Percentiles rank a stretch among this genome's conserved stretches.
phyloP scores from a whole-genome alignment of 2,329 filamentous ascomycete species.

The Cladosporium velox region DNA sequence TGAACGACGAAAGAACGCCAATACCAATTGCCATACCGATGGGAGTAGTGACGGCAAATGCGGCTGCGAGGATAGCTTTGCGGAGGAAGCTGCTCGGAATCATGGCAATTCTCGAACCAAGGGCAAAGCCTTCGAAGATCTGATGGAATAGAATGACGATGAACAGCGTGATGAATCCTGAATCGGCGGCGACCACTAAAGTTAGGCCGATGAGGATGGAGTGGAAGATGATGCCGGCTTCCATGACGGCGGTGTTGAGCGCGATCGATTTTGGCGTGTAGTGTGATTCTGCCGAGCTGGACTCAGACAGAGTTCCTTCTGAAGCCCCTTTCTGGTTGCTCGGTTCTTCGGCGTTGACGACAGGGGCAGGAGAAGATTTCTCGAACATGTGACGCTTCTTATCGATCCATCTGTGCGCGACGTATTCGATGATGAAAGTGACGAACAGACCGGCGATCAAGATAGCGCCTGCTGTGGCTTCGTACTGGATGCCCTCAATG shows the following conservation, averaged over 20 bases:
- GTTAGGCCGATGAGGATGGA: constrained; percentile 67
- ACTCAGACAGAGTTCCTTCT: constrained; percentile 14
- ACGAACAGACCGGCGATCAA: constrained; percentile 74
- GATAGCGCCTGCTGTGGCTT: constrained; percentile 68
- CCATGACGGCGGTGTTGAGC: constrained; percentile 67
- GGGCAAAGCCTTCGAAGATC: constrained; percentile 67
- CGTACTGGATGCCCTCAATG: constrained; percentile 65
- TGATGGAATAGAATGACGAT: constrained; percentile 59
- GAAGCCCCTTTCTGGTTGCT: constrained; percentile 29
- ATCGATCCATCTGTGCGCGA: constrained; percentile 40
- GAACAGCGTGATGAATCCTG: constrained; percentile 54
- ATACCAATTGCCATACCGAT: constrained; percentile 80
- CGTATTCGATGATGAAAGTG: constrained; percentile 70
- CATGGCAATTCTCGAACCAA: constrained; percentile 65
- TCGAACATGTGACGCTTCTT: constrained; percentile 19
- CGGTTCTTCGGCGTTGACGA: background rate
- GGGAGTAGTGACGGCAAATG: constrained; percentile 72
- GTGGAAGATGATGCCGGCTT: constrained; percentile 74
- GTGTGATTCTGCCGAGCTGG: constrained; percentile 8
- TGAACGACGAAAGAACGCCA: constrained; percentile 69
- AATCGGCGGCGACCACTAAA: constrained; percentile 56
- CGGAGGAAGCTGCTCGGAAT: constrained; percentile 47
- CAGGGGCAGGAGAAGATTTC: constrained; percentile 10
- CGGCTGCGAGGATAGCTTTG: constrained; percentile 63
- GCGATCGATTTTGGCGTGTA: constrained; percentile 42